A percentile compares a stretch with the other conserved stretches of the same genome.
These are phyloP conservation scores for Paradendryphiella salina DNA, from an alignment of 2,329 filamentous ascomycete genomes.

Conservation along the genomic window DNA sequence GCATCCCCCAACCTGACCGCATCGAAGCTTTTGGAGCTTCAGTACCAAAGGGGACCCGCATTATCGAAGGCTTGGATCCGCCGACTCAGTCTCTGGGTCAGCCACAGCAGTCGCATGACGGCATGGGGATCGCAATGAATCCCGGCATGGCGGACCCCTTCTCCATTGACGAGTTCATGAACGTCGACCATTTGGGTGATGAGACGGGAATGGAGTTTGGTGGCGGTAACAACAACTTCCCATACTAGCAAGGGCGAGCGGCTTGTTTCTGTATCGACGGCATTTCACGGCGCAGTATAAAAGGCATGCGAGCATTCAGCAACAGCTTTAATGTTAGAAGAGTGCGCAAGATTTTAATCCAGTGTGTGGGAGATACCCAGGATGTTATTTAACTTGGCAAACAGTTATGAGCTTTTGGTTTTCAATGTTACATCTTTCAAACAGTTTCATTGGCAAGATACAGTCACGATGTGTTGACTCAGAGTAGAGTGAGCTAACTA, in stretches of 20 bases:
- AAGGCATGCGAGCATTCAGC: background rate
- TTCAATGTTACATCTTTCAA: too few relatives aligned
- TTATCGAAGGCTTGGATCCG: slow-evolving; percentile 48
- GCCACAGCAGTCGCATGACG: slow-evolving; percentile 15
- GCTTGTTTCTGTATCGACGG: background rate
- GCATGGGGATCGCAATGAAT: slow-evolving; percentile 19
- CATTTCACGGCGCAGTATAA: background rate
- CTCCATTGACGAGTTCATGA: slow-evolving; percentile 49
- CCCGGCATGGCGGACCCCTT: slow-evolving; percentile 16
- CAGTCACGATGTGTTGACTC: too few relatives aligned
- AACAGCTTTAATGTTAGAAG: background rate
- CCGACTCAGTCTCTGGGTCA: slow-evolving; percentile 14
- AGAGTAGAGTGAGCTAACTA: too few relatives aligned
- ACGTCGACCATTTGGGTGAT: slow-evolving; percentile 45
- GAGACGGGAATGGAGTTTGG: slow-evolving; percentile 24
- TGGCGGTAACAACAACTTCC: background rate
- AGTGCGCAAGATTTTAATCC: background rate
- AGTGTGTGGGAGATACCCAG: slow-evolving; percentile 2
- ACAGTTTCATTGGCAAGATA: too few relatives aligned
- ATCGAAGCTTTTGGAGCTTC: slow-evolving; percentile 50
- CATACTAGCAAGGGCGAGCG: slow-evolving; percentile 4
- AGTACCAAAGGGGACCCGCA: slow-evolving; percentile 44
- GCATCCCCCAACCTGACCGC: slow-evolving; percentile 39
- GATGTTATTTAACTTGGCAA: background rate
- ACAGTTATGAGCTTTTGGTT: background rate